These are phyloP conservation scores for Avena atlantica DNA, from an alignment of 176 grass and related monocot species.

Conservation along the genomic window DNA sequence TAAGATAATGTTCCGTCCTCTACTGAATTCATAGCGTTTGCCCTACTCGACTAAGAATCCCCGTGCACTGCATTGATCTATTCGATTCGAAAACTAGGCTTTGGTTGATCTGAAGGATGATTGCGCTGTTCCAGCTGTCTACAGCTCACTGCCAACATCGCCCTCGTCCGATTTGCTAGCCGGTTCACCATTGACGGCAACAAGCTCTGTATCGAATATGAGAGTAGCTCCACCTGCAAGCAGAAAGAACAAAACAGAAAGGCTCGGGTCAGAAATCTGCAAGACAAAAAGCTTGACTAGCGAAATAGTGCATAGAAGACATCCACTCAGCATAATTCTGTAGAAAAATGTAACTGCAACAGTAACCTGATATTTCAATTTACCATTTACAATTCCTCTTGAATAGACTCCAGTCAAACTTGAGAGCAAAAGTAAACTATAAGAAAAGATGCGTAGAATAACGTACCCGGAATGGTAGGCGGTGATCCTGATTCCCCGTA, in stretches of 20 bases:
- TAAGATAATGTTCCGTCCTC: neutral
- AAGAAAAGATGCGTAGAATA: neutral
- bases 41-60: neutral
- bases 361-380: neutral
- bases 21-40: neutral
- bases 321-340: neutral
- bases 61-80: constrained; percentile 13
- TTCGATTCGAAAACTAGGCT: constrained; percentile 7
- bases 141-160: constrained; percentile 57
- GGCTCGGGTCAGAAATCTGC: neutral
- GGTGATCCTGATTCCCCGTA: constrained; percentile 92
- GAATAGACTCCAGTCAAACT: neutral
- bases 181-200: constrained; percentile 83
- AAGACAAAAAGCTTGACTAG: neutral
- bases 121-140: constrained; percentile 14
- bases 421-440: neutral
- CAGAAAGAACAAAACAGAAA: constrained; percentile 1
- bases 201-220: constrained; percentile 95
- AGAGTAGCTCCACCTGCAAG: constrained; percentile 90
- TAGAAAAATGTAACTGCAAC: neutral
- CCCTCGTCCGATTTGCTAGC: constrained; percentile 42
- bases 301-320: neutral
- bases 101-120: neutral
- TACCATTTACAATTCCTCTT: neutral
- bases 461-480: constrained; percentile 78